Evolutionary conservation across 225 moss, liverwort and hornwort species (phyloP).

Genomic region (Anthoceros angustus): DNA sequence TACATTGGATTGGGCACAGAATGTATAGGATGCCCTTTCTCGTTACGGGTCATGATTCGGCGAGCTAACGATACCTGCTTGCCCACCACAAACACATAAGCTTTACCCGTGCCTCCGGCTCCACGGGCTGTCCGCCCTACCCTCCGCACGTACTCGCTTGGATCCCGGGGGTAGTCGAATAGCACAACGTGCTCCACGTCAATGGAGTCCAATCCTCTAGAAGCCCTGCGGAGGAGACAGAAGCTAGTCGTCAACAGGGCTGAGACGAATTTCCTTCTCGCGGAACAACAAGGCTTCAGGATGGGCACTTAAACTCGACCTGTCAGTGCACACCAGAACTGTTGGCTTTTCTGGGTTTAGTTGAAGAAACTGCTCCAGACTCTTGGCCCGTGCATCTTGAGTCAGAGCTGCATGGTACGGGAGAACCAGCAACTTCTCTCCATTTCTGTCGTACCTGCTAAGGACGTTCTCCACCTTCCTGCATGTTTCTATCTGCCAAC

Average conservation of each 20-base stretch:
- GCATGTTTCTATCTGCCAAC: constrained; percentile 72
- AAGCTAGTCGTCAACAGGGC: neutral
- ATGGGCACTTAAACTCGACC: constrained; percentile 16
- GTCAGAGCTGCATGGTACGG: constrained; percentile 91
- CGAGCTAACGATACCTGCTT: constrained; percentile 83
- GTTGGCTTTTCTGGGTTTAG: constrained; percentile 45
- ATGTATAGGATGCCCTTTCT: constrained; percentile 86
- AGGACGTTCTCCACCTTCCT: constrained; percentile 91
- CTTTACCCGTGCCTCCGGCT: constrained; percentile 92
- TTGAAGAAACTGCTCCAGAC: constrained; percentile 70
- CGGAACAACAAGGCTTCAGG: neutral
- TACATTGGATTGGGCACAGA: constrained; percentile 31
- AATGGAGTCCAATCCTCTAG: constrained; percentile 85
- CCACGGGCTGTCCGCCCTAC: constrained; percentile 92
- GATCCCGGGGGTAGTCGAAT: constrained; percentile 91
- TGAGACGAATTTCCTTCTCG: neutral
- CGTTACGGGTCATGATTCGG: constrained; percentile 86
- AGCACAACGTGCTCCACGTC: constrained; percentile 95
- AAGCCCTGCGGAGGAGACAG: constrained; percentile 41
- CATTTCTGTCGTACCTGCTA: constrained; percentile 54
- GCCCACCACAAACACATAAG: constrained; percentile 81
- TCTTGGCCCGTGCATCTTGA: constrained; percentile 75
- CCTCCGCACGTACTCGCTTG: constrained; percentile 91
- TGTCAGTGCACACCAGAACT: constrained; percentile 96
- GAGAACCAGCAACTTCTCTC: constrained; percentile 58